Evolutionary conservation across 2,329 filamentous ascomycete species (phyloP), one percentile per base, ranked within the genome.

Genomic region (Trichoderma citrinoviride): DNA sequence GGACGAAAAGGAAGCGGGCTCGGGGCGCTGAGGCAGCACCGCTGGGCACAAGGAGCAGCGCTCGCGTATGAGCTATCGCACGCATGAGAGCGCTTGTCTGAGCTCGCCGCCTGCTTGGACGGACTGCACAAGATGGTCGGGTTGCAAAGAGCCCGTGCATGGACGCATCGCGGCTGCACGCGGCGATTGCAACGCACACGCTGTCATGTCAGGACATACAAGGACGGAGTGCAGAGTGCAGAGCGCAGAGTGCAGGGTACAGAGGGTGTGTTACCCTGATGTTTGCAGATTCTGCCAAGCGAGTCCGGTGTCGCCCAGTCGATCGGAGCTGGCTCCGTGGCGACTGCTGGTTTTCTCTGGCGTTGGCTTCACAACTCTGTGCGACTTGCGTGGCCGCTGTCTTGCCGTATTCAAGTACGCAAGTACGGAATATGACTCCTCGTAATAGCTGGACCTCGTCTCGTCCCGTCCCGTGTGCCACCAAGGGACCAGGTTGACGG

Each of bases 401-500:
- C 12, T 19, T 8, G 17, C 52, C 41, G 27, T 33, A 7, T 33
- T n/a, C 19, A 23, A 17, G 23, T 47, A 19, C 33, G 7, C n/a
- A 27, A 33, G 40, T 37, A 49, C 29, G 29, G 27, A 47, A 43
- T 27, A 40, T 37, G 27, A 21, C 21, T 46, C 17, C 8, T 56
- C 23, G 41, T n/a, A 37, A 37, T 37, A 37, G 33, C 33, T 37
- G 10, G 10, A 8, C 33, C 58, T 61, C 58, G 58, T 53, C 47
- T 53, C 58, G 58, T 61, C 58, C 58, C 58, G 58, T 61, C 58
- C 58, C 58, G 58, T 61, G 46, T 52, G 47, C 37, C 57, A 52
- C 57, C 43, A 46, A 61, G 57, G 57, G 57, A 37, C 33, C 19
- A 29, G 12, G 37, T 52, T 33, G 25, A 52, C 47, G 57, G 47